Percentiles rank a stretch among this genome's conserved stretches.
Conservation (phyloP, 2,329 filamentous ascomycete species). For the Colletotrichum musicola region DNA sequence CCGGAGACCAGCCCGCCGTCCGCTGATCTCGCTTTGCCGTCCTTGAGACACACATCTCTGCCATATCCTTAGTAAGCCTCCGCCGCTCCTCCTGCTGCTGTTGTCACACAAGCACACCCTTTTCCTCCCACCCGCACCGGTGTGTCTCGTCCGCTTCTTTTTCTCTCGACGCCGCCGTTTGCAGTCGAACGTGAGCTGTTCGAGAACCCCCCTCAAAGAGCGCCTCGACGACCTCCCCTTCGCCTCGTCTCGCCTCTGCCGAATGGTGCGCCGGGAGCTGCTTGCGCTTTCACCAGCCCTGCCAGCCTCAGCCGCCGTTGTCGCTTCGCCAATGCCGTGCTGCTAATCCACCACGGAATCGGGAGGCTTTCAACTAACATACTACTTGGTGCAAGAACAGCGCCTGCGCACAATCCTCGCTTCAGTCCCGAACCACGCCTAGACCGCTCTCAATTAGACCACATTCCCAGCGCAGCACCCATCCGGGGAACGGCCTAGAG, state of each 20-base stretch:
- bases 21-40: conserved; percentile 15
- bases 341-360: background rate
- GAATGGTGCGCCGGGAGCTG: conserved; percentile 13
- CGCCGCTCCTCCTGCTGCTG: conserved; percentile 8
- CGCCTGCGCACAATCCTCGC: conserved; percentile 10
- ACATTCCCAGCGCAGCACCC: conserved; percentile 23
- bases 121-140: background rate
- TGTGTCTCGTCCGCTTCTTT: conserved; percentile 5
- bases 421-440: conserved; percentile 10
- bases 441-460: conserved; percentile 32
- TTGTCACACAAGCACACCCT: conserved; percentile 24
- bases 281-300: conserved; percentile 30
- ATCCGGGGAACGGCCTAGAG: conserved; percentile 29
- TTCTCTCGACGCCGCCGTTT: conserved; percentile 30
- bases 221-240: conserved; percentile 1
- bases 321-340: conserved; percentile 2
- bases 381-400: conserved; percentile 5
- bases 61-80: conserved; percentile 26
- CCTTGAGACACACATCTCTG: conserved; percentile 15
- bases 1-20: conserved; percentile 23
- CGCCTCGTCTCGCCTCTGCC: conserved; percentile 16
- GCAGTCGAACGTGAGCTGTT: conserved; percentile 28
- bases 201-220: conserved; percentile 19
- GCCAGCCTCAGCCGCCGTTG: conserved; percentile 29
- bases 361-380: conserved; percentile 31